Evolutionary conservation across 1,284 basidiomycete genomes (phyloP).

Genomic region (Ceratobasidium sp.): DNA sequence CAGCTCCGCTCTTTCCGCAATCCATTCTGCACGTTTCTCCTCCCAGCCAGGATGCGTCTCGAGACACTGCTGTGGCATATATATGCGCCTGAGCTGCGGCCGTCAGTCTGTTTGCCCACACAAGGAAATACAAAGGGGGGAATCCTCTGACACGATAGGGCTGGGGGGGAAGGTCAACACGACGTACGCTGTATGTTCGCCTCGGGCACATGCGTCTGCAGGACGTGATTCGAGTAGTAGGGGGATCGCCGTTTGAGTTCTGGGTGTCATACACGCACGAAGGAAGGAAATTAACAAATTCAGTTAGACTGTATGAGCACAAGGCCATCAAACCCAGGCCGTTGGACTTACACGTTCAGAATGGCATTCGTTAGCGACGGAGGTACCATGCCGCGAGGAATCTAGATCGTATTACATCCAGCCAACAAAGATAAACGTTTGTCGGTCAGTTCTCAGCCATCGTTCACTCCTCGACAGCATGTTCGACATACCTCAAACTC

Average conservation of each 20-base stretch:
- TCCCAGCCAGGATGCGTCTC: conserved; percentile 40
- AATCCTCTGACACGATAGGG: not conserved
- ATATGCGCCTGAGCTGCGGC: conserved; percentile 45
- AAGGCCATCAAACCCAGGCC: conserved; percentile 30
- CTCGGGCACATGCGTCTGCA: conserved; percentile 39
- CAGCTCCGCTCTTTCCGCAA: conserved; percentile 34
- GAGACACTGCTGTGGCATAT: conserved; percentile 41
- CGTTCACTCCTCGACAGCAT: not conserved
- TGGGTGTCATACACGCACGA: conserved; percentile 1
- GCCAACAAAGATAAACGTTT: conserved; percentile 6
- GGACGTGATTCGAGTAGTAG: conserved; percentile 39
- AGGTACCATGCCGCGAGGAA: conserved; percentile 43
- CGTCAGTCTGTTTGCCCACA: conserved; percentile 26
- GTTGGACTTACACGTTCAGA: conserved; percentile 42
- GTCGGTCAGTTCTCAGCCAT: conserved; percentile 19
- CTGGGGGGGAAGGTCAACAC: conserved; percentile 2
- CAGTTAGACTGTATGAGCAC: conserved; percentile 26
- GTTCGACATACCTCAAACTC: conserved; percentile 42
- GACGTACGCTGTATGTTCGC: conserved; percentile 43
- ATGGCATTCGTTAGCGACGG: conserved; percentile 35
- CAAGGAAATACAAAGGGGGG: not conserved
- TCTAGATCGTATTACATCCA: conserved; percentile 24
- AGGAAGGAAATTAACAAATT: conserved; percentile 28
- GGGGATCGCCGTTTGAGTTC: conserved; percentile 42
- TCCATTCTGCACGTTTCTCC: conserved; percentile 43